These are phyloP conservation scores for Cucurbita maxima DNA, from an alignment of 306 rosid genomes.

Conservation along the genomic window DNA sequence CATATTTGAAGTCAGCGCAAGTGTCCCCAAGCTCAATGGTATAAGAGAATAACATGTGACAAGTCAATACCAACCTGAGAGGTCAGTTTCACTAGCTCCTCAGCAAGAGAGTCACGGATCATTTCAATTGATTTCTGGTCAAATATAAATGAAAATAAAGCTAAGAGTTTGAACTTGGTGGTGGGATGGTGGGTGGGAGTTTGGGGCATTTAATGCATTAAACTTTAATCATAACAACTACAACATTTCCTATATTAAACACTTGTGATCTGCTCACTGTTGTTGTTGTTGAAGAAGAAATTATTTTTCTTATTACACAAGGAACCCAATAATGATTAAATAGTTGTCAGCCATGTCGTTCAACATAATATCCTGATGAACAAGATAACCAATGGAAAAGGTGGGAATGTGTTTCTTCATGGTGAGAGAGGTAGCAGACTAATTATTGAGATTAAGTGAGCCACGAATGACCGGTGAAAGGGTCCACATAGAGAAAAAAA, in stretches of 20 bases:
- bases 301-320: too few relatives aligned
- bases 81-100: conserved; percentile 92
- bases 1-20: conserved; percentile 4
- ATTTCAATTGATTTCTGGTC: conserved; percentile 81
- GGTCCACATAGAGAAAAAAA: too few relatives aligned
- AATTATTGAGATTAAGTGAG: too few relatives aligned
- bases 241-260: not conserved
- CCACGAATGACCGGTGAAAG: too few relatives aligned
- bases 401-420: too few relatives aligned
- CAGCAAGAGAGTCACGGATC: conserved; percentile 95
- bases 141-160: conserved; percentile 3
- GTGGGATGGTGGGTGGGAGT: too few relatives aligned
- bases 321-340: too few relatives aligned
- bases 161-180: not conserved
- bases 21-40: not conserved
- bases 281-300: too few relatives aligned
- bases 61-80: conserved; percentile 43
- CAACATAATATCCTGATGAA: too few relatives aligned
- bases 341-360: too few relatives aligned
- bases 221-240: not conserved
- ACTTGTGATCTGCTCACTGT: not conserved
- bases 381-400: too few relatives aligned
- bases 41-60: not conserved
- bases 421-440: too few relatives aligned
- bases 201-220: not conserved